Base-by-base conservation (phyloP, 306 rosid species). In the Cicer pinnatifidum region DNA sequence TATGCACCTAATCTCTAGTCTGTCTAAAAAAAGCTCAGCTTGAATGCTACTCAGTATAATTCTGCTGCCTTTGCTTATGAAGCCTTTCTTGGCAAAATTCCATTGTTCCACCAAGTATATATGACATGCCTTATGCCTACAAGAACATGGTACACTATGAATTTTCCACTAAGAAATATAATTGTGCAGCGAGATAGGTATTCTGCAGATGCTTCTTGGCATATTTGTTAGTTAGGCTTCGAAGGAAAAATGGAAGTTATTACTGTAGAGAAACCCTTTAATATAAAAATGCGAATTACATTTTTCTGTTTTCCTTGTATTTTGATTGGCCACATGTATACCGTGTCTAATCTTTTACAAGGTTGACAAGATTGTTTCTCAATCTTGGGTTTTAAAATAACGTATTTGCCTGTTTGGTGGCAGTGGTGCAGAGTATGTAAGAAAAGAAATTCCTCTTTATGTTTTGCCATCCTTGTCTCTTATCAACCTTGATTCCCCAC, bases 381-480 rank as follows among this genome's bases (percentile, higher is more conserved):
- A 50, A 69, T 58, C 62, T 77, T 60, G 70, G 71, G 66, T 71
- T 82, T 74, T 71, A 37, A 67, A 78, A 17, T 75, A 39, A 63
- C 39, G 77, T 28, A 28, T 28, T 28, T 28, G 35, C 76, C 33
- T 71, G 50, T 87, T 79, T 86, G 75, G 77, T 86, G 56, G 72
- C 88, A 95, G 99, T 80, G 97, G 96, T 79, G 99, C 97, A 9
- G 97, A 88, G 80, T 87, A 67, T 76, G 78, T 78, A 61, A 85
- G 96, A 89, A 95, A 87, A 86, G 99, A 95, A 89, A 88, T 95
- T 78, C 96, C 97, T 50, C 99, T 95, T 47, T 76, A 81, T 75
- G 99, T 95, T 11, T 76, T 87, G 81, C 96, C 97, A 1, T 80
- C 96, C 66, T 60, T 82, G 5, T 84, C 91, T 73, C 86, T 95